Evolutionary conservation across 768 basidiomycete species (phyloP).

Genomic region (Phaffia tasmanica): DNA sequence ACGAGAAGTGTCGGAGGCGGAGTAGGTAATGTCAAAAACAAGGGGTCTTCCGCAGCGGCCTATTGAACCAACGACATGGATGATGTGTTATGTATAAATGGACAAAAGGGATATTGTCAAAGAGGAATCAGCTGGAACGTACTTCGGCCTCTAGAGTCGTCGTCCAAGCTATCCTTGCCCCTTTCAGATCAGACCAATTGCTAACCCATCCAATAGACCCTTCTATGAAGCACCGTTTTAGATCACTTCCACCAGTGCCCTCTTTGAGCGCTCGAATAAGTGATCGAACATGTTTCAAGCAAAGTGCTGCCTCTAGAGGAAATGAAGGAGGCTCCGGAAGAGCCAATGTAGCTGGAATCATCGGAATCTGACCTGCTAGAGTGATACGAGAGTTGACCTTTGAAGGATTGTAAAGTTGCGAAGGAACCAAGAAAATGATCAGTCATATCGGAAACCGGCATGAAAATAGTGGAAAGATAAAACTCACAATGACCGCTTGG

Average conservation of each 20-base stretch:
- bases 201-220: slow-evolving; percentile 25
- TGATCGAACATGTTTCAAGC: slow-evolving; percentile 66
- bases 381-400: slow-evolving; percentile 69
- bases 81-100: neutral
- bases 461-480: slow-evolving; percentile 2
- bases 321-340: slow-evolving; percentile 54
- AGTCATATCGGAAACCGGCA: neutral
- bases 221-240: slow-evolving; percentile 52
- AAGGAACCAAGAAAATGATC: neutral
- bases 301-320: slow-evolving; percentile 57
- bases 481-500: slow-evolving; percentile 69
- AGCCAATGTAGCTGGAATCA: slow-evolving; percentile 61
- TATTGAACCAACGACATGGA: neutral
- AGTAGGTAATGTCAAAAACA: neutral
- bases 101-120: neutral
- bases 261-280: slow-evolving; percentile 53
- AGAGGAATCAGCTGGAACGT: neutral
- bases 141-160: slow-evolving; percentile 26
- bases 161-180: slow-evolving; percentile 32
- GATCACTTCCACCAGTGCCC: slow-evolving; percentile 49
- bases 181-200: slow-evolving; percentile 21
- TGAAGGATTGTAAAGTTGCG: neutral
- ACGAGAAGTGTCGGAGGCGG: slow-evolving; percentile 32
- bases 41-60: neutral
- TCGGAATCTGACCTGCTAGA: slow-evolving; percentile 88